Conservation (phyloP, 2,329 filamentous ascomycete genomes). For the Claviceps sp. region DNA sequence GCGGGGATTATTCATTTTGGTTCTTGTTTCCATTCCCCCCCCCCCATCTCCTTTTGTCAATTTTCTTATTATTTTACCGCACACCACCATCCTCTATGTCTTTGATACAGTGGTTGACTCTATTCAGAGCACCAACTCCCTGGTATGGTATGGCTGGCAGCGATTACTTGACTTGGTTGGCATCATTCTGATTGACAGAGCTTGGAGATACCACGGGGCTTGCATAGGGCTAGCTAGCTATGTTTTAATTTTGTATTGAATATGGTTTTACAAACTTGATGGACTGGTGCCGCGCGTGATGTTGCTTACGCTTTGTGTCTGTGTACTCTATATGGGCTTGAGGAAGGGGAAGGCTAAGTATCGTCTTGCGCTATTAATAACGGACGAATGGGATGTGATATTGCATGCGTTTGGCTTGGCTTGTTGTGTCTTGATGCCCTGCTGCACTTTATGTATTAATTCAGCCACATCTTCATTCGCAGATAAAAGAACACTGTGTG, state of each 20-base stretch:
- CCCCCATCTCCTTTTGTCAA: background rate
- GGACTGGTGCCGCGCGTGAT: background rate
- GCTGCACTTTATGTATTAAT: too few relatives aligned
- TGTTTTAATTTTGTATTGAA: background rate
- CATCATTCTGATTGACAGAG: slow-evolving; percentile 7
- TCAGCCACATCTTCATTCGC: too few relatives aligned
- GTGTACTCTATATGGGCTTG: too few relatives aligned
- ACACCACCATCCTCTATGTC: background rate
- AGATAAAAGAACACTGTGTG: too few relatives aligned
- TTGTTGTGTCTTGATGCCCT: too few relatives aligned
- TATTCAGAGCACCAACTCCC: too few relatives aligned
- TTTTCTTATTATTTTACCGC: background rate
- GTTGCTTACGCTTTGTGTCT: too few relatives aligned
- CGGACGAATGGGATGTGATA: too few relatives aligned
- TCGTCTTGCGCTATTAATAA: too few relatives aligned
- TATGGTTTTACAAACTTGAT: background rate
- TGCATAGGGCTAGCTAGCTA: slow-evolving; percentile 2
- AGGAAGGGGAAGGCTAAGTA: too few relatives aligned
- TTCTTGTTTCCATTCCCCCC: background rate
- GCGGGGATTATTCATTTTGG: background rate
- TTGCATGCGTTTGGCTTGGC: too few relatives aligned
- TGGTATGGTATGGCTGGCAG: slow-evolving; percentile 2
- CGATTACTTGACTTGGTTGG: slow-evolving; percentile 4
- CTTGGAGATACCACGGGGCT: slow-evolving; percentile 11
- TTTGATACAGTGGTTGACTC: too few relatives aligned